These are phyloP conservation scores for Eucalyptus sp. DNA, from an alignment of 345 rosid genomes.

Conservation along the genomic window DNA sequence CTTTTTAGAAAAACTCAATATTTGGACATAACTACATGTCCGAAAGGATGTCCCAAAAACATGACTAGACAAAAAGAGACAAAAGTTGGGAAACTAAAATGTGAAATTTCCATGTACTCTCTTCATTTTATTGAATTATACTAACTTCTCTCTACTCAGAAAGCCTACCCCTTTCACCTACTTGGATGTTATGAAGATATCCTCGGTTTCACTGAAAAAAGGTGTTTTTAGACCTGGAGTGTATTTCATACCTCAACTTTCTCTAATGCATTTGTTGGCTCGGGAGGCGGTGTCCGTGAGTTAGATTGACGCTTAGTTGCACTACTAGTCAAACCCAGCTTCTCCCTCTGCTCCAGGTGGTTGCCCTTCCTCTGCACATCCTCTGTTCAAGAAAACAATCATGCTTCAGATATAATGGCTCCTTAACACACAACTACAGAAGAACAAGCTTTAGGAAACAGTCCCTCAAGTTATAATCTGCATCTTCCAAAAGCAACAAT, in stretches of 20 bases:
- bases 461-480: background rate
- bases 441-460: background rate
- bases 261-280: constrained; percentile 53
- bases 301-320: constrained; percentile 29
- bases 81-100: background rate
- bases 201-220: background rate
- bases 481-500: background rate
- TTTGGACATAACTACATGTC: background rate
- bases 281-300: constrained; percentile 31
- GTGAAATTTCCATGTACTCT: background rate
- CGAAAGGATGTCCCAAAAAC: background rate
- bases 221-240: background rate
- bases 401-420: background rate
- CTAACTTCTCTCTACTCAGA: background rate
- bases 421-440: background rate
- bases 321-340: constrained; percentile 51
- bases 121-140: background rate
- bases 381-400: constrained; percentile 27
- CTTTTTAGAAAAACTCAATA: background rate
- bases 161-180: background rate
- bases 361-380: constrained; percentile 41
- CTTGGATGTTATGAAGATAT: background rate
- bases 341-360: constrained; percentile 82
- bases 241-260: constrained; percentile 61
- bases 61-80: background rate